Evolutionary conservation across 495 filamentous ascomycete species (phyloP).

Genomic region (Talaromyces ruber): DNA sequence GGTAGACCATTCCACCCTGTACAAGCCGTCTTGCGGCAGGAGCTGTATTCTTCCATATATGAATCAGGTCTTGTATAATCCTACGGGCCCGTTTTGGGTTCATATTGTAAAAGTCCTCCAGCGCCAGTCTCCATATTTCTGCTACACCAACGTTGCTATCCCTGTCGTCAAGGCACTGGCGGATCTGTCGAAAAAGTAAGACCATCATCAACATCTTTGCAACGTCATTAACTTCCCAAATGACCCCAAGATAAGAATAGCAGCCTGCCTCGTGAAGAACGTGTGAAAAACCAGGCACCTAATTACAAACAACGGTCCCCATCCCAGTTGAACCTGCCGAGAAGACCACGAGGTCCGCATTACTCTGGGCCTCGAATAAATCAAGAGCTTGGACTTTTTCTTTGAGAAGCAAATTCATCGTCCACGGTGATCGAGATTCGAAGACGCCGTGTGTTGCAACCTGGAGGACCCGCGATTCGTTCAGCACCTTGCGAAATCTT

Average conservation of each 20-base stretch:
- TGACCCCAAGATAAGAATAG: not conserved
- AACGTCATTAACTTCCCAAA: slow-evolving; percentile 1
- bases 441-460: not conserved
- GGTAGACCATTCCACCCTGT: not conserved
- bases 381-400: not conserved
- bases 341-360: not conserved
- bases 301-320: not conserved
- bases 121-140: not conserved
- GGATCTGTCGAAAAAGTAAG: not conserved
- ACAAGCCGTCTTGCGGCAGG: not conserved
- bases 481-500: not conserved
- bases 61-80: not conserved
- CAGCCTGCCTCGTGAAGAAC: not conserved
- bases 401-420: not conserved
- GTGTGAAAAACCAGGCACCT: not conserved
- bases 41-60: not conserved
- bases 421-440: not conserved
- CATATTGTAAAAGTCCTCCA: not conserved
- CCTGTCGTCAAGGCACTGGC: not conserved
- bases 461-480: not conserved
- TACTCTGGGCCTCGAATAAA: not conserved
- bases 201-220: not conserved
- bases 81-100: not conserved
- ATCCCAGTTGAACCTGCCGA: not conserved
- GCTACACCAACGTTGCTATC: not conserved